Base-by-base conservation (phyloP, 768 basidiomycete genomes). In the Strobilomyces dryophilus region DNA sequence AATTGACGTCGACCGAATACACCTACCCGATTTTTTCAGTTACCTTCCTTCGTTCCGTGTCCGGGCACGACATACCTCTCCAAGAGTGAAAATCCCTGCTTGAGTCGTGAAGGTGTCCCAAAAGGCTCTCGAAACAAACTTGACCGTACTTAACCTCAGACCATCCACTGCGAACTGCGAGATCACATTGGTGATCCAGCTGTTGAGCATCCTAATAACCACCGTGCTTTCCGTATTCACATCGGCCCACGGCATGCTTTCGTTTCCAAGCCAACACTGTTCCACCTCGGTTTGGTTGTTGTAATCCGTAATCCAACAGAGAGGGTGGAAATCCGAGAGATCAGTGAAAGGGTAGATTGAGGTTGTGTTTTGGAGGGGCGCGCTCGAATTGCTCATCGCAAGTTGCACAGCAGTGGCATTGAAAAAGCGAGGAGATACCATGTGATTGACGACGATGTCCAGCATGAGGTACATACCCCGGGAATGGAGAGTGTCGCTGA, bases 401-500 rank as follows among this genome's bases (percentile, higher is more conserved):
- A 69, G 54, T 43, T 54, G 39, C 24, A 65, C 52, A 1, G 66
- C 60, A 3, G 68, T 70, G 27, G 36, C 10, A 18, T 65, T 61
- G 51, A 66, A 54, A 41, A 66, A 58, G 53, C 51, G 44, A 24
- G 69, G 56, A 0, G 76, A 70, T 2, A 78, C 79, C 66, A 85
- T 74, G 62, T 84, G 82, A 60, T 85, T 84, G 55, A 84, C 74
- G 57, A 85, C 83, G 49, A 83, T 66, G 64, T 84, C 83, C 18
- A 84, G 65, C 79, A 84, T 83, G 53, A 84, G 72, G 64, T 73
- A 75, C 83, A 84, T 85, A 40, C 71, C 74, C 18, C 79, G 74
- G 2, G 62, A 57, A 54, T 84, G 83, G 26, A 83, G 63, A 8
- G 76, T 76, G 17, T 67, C 53, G 18, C 73, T 70, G 18, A 83